Evolutionary conservation across 441 rosid genomes (phyloP).

Genomic region (Erodium trifolium): DNA sequence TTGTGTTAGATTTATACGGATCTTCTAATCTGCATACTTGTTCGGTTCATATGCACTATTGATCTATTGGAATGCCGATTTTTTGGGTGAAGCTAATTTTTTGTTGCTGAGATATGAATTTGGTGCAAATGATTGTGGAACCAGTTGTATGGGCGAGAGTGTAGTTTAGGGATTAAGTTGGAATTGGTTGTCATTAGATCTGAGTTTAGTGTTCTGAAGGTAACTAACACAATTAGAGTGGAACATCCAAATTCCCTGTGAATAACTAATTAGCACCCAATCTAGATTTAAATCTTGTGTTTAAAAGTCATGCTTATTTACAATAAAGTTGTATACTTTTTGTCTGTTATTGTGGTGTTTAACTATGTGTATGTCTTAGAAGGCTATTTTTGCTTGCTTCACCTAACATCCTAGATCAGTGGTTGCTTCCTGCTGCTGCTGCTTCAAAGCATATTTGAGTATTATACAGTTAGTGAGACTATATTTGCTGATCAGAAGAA

Average conservation of each 20-base stretch:
- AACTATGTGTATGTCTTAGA: background rate
- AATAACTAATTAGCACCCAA: background rate
- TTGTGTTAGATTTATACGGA: background rate
- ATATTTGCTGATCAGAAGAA: background rate
- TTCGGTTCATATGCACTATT: background rate
- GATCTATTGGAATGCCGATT: conserved; percentile 1
- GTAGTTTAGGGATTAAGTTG: background rate
- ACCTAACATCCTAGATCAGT: background rate
- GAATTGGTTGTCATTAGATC: background rate
- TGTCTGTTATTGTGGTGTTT: background rate
- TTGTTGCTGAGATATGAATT: background rate
- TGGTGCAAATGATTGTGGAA: background rate
- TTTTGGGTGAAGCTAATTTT: background rate
- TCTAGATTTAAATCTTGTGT: background rate
- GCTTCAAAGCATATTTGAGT: background rate
- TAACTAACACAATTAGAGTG: background rate
- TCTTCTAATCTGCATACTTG: conserved; percentile 1
- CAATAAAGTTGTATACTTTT: background rate
- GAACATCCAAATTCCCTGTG: background rate
- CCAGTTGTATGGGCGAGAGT: background rate
- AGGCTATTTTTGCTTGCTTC: background rate
- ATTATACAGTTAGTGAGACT: background rate
- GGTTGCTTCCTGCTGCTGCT: background rate
- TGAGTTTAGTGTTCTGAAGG: background rate
- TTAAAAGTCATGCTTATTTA: background rate